Evolutionary conservation across 331 rosid species (phyloP), one percentile per base, ranked within the genome.

Genomic region (Pyrus hybrid): DNA sequence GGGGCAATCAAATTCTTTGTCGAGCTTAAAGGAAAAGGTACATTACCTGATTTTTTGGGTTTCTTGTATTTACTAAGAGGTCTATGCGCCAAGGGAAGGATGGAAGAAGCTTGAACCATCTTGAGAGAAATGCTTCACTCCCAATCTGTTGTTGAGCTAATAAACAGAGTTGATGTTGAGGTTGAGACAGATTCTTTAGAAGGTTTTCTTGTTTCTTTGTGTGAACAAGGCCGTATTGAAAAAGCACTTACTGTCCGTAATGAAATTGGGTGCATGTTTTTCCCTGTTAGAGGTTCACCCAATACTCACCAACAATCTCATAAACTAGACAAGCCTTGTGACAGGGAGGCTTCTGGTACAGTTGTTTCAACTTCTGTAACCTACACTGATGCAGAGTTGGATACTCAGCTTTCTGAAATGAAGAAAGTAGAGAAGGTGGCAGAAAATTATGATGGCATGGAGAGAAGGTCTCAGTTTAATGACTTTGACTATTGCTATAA

Each of bases 101-200:
- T 93, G 94, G 98, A 91, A 88, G 98, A 93, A 86, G 85, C 93
- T 32, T 80, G 91, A 76, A 85, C 85, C 49, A 67, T 87, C 73
- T 61, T 91, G 80, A 88, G 84, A 77, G 96, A 91, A 83, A 90
- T 88, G 95, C 91, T 88, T 58, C 89, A 76, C 67, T 85, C 80
- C 54, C 81, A 85, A 72, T 68, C 83, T 25, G 83, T 78, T 28
- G 71, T 81, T 8, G 90, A 86, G 84, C 77, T 87, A 70, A 82
- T 91, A 57, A 82, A 85, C 73, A 68, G 68, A 63, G 87, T 88
- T 62, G 83, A 90, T 68, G 58, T 70, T 8, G 94, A 85, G 80
- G 86, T 79, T 45, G 89, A 87, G 78, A 84, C 85, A 6, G 97
- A 88, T 70, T 81, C 97, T 16, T 71, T 91, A 56, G 85, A 82